Base-by-base conservation (phyloP, 108 stramenopile species). In the Skeletonema grethae region DNA sequence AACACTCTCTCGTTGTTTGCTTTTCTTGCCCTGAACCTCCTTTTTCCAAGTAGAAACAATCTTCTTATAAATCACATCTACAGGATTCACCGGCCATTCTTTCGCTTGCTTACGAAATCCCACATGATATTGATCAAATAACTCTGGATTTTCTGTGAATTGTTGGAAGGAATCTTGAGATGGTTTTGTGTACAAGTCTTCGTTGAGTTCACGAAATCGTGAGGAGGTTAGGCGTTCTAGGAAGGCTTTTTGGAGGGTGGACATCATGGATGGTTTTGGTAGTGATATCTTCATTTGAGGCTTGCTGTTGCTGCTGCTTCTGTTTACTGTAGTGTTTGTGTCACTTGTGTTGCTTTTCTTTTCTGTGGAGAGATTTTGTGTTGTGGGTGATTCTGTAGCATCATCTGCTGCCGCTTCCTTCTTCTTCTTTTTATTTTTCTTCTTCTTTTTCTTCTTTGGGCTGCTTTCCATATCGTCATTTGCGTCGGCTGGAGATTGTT, bases 201-300 rank as follows among this genome's bases (percentile, higher is more conserved):
- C 99, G 65, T 99, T 99, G 45, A 99, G 85, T 70, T 88, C 89
- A 36, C 99, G 94, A 77, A 99, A 99, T 32, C 97, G 85, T n/a
- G 95, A 96, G 4, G 98, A 96, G 35, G 93, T 76, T 32, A 99
- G 85, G 0, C 90, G 88, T 8, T 87, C 88, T 25, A 88, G 79
- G 68, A 91, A 95, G 11, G 76, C 50, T 75, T 82, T 61, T 80
- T 86, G 89, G 5, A 85, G 72, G 57, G 85, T 65, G 30, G 85
- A 86, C 75, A 73, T 75, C 62, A 56, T 41, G 2, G 76, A 77
- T 67, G 36, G 58, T 63, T 58, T 45, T 29, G 53, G 71, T 16
- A 67, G 63, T 36, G 31, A 66, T 20, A 77, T 50, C 63, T 82
- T 72, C 11, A 72, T 43, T 60, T 63, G 58, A 12, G 29, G 50